Evolutionary conservation across 2,329 filamentous ascomycete species (phyloP).

Genomic region (Colletotrichum siamense): DNA sequence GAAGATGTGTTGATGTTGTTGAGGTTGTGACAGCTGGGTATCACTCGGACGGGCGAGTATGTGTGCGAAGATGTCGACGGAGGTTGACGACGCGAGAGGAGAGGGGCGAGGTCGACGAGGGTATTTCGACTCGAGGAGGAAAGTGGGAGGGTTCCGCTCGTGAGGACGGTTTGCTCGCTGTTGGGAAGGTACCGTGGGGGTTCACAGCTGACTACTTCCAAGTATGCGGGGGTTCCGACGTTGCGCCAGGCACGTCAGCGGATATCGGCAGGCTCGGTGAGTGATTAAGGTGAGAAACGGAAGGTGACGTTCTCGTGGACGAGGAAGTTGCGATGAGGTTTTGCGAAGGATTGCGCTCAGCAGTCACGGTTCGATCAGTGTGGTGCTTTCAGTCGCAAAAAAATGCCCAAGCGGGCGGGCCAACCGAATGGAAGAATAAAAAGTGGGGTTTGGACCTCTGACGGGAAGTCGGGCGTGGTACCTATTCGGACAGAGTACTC

Average conservation of each 20-base stretch:
- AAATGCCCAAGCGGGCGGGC: slow-evolving; percentile 25
- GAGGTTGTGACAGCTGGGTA: background rate
- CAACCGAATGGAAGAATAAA: slow-evolving; percentile 3
- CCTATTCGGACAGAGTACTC: background rate
- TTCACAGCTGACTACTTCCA: slow-evolving; percentile 28
- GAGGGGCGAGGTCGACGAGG: background rate
- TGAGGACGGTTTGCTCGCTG: slow-evolving; percentile 18
- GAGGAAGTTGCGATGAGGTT: slow-evolving; percentile 24
- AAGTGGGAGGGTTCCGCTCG: slow-evolving; percentile 21
- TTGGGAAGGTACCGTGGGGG: slow-evolving; percentile 28
- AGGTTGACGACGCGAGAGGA: background rate
- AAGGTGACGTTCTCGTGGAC: slow-evolving; percentile 11
- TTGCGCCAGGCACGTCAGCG: slow-evolving; percentile 45
- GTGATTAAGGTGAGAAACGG: background rate
- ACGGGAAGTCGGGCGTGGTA: background rate
- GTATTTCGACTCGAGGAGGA: background rate
- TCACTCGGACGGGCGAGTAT: background rate
- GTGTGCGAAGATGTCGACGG: background rate
- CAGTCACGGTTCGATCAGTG: background rate
- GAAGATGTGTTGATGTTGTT: slow-evolving; percentile 14
- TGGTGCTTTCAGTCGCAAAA: slow-evolving; percentile 22
- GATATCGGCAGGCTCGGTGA: slow-evolving; percentile 16
- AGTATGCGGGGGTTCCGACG: slow-evolving; percentile 25
- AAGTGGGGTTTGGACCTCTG: slow-evolving; percentile 2
- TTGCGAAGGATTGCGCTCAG: slow-evolving; percentile 17